Percentiles rank a stretch among this genome's conserved stretches.
phyloP scores from a whole-genome alignment of 495 filamentous ascomycete genomes.

The Saxispiralis lemnorum region DNA sequence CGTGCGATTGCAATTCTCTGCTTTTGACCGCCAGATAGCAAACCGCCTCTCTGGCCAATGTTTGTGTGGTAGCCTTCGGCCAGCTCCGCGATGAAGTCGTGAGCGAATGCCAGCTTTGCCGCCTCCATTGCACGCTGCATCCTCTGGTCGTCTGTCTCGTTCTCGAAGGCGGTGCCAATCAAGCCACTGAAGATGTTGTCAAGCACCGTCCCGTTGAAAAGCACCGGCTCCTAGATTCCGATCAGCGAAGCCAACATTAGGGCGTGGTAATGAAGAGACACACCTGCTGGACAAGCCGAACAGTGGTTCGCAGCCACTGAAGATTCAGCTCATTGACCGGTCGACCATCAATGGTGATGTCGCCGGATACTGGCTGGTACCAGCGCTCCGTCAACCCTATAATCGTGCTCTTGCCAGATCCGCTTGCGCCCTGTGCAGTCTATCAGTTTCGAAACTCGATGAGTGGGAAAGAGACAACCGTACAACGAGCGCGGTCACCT shows the following conservation, averaged over 20 bases:
- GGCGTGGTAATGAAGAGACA: too few relatives aligned
- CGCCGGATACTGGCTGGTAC: constrained; percentile 15
- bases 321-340: constrained; percentile 12
- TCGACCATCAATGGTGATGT: constrained; percentile 12
- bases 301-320: constrained; percentile 14
- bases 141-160: constrained; percentile 5
- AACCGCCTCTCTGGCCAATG: constrained; percentile 15
- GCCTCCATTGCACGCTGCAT: constrained; percentile 16
- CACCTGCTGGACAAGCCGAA: constrained; percentile 17
- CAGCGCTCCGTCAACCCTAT: constrained; percentile 19
- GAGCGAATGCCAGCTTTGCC: constrained; percentile 11
- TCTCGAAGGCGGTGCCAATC: constrained; percentile 9
- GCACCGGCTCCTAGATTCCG: constrained; percentile 8
- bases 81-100: constrained; percentile 18
- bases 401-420: constrained; percentile 22
- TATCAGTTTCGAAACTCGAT: too few relatives aligned
- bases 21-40: constrained; percentile 18
- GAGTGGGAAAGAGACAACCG: too few relatives aligned
- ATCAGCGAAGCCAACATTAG: too few relatives aligned
- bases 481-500: constrained; percentile 21
- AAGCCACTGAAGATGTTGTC: constrained; percentile 17
- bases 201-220: constrained; percentile 16
- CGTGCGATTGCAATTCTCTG: constrained; percentile 21
- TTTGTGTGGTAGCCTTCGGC: constrained; percentile 18
- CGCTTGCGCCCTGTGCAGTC: constrained; percentile 9